phyloP scores from a whole-genome alignment of 2,329 filamentous ascomycete genomes.

The Pestalotiopsis sp. region DNA sequence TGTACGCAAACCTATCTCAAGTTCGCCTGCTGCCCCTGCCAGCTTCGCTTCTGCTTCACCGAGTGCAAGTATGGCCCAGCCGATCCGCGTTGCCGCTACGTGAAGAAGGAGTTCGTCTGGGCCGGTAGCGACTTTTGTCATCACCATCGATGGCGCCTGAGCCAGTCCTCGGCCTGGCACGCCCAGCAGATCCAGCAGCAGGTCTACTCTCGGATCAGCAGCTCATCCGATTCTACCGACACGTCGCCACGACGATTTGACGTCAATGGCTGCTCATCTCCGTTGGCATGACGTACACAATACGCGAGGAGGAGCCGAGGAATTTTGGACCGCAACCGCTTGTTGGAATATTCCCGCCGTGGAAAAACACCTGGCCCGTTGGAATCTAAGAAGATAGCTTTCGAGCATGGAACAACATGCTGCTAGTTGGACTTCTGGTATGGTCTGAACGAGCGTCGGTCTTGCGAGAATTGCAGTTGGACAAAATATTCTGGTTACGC shows the following conservation, averaged over 20 bases:
- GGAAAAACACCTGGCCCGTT: not conserved
- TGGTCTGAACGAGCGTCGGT: not conserved
- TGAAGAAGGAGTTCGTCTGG: slow-evolving; percentile 18
- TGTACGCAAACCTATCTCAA: slow-evolving; percentile 23
- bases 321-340: not conserved
- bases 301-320: not conserved
- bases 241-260: not conserved
- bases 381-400: not conserved
- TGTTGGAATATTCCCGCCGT: not conserved
- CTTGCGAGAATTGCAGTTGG: not conserved
- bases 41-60: slow-evolving; percentile 23
- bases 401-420: not conserved
- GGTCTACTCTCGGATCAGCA: not conserved
- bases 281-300: not conserved
- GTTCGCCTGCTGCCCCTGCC: slow-evolving; percentile 24
- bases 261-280: not conserved
- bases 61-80: slow-evolving; percentile 22
- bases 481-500: not conserved
- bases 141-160: slow-evolving; percentile 13
- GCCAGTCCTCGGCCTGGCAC: slow-evolving; percentile 9
- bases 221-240: not conserved
- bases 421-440: not conserved
- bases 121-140: slow-evolving; percentile 23
- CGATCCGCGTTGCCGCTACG: slow-evolving; percentile 20
- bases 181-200: slow-evolving; percentile 4